Evolutionary conservation across 192 early-diverging fungal species (phyloP), one percentile per base, ranked within the genome.

Genomic region (Coemansia sp.): DNA sequence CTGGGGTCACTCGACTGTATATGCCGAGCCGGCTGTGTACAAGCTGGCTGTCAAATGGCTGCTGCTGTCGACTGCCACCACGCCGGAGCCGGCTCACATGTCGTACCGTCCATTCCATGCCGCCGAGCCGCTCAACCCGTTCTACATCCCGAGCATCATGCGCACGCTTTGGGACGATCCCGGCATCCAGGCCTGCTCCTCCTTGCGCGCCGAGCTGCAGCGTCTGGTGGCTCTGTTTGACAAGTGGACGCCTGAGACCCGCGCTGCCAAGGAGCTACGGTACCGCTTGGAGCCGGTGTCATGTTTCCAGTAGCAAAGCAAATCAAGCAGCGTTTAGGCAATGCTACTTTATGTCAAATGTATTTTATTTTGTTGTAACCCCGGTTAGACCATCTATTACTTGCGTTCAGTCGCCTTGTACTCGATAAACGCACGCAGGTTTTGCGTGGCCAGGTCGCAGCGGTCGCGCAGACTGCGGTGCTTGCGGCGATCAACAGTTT

Each of bases 61-160:
- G 49, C 72, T 84, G 51, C 75, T 84, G 52, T 83, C 84, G 12
- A 79, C 72, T 2, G 79, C 82, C 2, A 37, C 63, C n/a, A 41
- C 65, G 21, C 62, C 73, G 59, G n/a, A 65, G 56, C 14, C 45
- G 53, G 19, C 53, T 58, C 75, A 78, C 58, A 70, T 78, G 66
- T 72, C 69, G 43, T 83, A 79, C 29, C 66, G 86, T 1, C 73
- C 76, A 4, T 90, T 96, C 50, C 67, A 74, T 15, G 92, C 93
- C 2, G 85, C 85, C 24, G 52, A 78, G n/a, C 82, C 83, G 22
- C 70, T 91, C 43, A 98, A 98, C 58, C 93, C 94, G n/a, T 95
- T 88, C 67, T 91, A 86, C 74, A 76, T 98, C 7, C 94, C 96
- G 9, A 97, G 94, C 94, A 92, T 94, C 12, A 90, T 98, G 89